These are phyloP conservation scores for Trichoderma virens DNA, from an alignment of 495 filamentous ascomycete species.

Conservation along the genomic window DNA sequence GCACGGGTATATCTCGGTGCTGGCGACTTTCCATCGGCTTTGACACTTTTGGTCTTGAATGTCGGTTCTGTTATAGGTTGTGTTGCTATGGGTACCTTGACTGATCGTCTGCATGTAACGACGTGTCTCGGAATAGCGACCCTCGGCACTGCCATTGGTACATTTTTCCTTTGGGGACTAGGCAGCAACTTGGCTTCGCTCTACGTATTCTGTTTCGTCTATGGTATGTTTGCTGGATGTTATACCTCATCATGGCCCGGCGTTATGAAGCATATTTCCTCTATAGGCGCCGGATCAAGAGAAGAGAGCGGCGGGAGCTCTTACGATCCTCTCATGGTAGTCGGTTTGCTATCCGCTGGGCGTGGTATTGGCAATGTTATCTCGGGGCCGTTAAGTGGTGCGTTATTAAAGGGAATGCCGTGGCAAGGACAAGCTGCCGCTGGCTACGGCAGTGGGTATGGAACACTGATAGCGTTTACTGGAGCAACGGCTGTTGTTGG, in stretches of 20 bases:
- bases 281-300: constrained; percentile 22
- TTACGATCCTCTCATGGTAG: constrained; percentile 41
- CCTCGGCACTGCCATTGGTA: constrained; percentile 46
- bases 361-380: constrained; percentile 60
- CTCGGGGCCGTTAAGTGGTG: constrained; percentile 53
- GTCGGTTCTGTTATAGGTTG: constrained; percentile 49
- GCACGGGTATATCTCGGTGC: constrained; percentile 39
- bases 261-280: constrained; percentile 45
- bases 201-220: constrained; percentile 57
- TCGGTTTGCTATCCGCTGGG: constrained; percentile 54
- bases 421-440: constrained; percentile 28
- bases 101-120: constrained; percentile 53
- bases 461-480: constrained; percentile 49
- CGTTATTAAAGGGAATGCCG: constrained; percentile 32
- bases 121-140: constrained; percentile 53
- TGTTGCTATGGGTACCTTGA: constrained; percentile 50
- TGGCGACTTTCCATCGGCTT: constrained; percentile 35
- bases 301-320: neutral
- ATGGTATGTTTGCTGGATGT: constrained; percentile 52
- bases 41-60: constrained; percentile 52
- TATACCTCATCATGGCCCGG: constrained; percentile 53
- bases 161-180: constrained; percentile 64
- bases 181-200: constrained; percentile 46
- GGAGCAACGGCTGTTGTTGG: constrained; percentile 46
- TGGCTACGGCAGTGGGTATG: constrained; percentile 45